Conservation (phyloP, 768 basidiomycete species). For the Pulveroboletus frians region DNA sequence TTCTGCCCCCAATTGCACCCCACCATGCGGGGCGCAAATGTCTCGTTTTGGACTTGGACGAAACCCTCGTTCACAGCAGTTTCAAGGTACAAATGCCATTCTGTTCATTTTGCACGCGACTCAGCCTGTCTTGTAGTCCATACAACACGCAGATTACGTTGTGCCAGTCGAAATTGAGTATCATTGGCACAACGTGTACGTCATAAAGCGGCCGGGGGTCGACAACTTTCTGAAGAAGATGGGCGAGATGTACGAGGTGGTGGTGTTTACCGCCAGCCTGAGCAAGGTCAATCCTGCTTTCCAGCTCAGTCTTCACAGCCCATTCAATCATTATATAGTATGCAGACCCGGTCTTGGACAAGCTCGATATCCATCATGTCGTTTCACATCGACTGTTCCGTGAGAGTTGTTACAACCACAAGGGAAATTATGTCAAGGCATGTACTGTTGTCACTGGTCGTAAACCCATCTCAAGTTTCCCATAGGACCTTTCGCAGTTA, state of each 20-base stretch:
- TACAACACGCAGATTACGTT: conserved; percentile 93
- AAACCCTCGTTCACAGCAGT: conserved; percentile 94
- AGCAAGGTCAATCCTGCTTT: conserved; percentile 68
- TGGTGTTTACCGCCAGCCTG: conserved; percentile 95
- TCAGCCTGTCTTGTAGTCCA: conserved; percentile 53
- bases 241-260: conserved; percentile 98
- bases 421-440: conserved; percentile 99
- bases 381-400: conserved; percentile 93
- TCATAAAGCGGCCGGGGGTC: conserved; percentile 97
- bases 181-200: conserved; percentile 98
- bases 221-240: conserved; percentile 96
- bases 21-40: conserved; percentile 89
- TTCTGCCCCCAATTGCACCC: conserved; percentile 79
- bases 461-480: conserved; percentile 1
- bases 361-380: conserved; percentile 87
- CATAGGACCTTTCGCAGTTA: conserved; percentile 93
- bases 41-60: conserved; percentile 93
- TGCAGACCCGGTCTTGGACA: conserved; percentile 97
- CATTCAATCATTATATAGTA: conserved; percentile 51
- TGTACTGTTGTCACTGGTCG: conserved; percentile 10
- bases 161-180: conserved; percentile 99
- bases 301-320: not conserved
- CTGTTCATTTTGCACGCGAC: conserved; percentile 1
- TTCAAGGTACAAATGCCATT: conserved; percentile 70
- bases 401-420: conserved; percentile 98